Evolutionary conservation across 306 rosid genomes (phyloP).

Genomic region (Elaeagnus macrophylla): DNA sequence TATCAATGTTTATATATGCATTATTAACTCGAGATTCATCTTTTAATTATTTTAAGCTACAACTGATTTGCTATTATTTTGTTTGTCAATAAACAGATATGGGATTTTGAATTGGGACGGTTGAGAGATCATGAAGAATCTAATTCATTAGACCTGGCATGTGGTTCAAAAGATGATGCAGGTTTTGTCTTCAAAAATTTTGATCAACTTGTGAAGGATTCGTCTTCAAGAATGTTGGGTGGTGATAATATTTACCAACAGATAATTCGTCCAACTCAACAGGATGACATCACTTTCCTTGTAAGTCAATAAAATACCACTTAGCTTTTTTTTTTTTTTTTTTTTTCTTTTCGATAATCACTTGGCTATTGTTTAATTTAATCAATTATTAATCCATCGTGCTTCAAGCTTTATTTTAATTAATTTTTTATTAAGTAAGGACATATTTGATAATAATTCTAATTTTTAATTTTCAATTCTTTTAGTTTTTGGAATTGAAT

Average conservation of each 20-base stretch:
- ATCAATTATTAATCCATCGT: no score
- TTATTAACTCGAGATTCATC: no score
- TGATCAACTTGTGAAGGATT: slow-evolving; percentile 36
- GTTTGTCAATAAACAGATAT: slow-evolving; percentile 37
- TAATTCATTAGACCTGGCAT: slow-evolving; percentile 24
- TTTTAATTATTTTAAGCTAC: background rate
- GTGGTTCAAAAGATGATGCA: slow-evolving; percentile 23
- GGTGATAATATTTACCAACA: slow-evolving; percentile 27
- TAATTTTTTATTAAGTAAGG: no score
- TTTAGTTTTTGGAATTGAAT: no score
- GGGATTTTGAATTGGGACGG: slow-evolving; percentile 56
- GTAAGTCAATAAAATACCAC: slow-evolving; percentile 18
- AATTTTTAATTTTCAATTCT: no score
- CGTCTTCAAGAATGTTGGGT: slow-evolving; percentile 30
- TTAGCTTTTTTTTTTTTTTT: no score
- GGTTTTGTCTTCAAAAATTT: slow-evolving; percentile 37
- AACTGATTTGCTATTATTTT: background rate
- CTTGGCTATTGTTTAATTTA: no score
- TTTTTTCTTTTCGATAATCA: no score
- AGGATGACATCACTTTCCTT: slow-evolving; percentile 31
- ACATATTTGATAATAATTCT: no score
- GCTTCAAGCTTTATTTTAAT: no score
- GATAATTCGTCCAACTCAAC: slow-evolving; percentile 23
- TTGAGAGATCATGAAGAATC: slow-evolving; percentile 36
- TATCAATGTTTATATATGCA: no score